A percentile compares a stretch with the other conserved stretches of the same genome.
Conservation (phyloP, 2,329 filamentous ascomycete species). For the Fusarium sp. region DNA sequence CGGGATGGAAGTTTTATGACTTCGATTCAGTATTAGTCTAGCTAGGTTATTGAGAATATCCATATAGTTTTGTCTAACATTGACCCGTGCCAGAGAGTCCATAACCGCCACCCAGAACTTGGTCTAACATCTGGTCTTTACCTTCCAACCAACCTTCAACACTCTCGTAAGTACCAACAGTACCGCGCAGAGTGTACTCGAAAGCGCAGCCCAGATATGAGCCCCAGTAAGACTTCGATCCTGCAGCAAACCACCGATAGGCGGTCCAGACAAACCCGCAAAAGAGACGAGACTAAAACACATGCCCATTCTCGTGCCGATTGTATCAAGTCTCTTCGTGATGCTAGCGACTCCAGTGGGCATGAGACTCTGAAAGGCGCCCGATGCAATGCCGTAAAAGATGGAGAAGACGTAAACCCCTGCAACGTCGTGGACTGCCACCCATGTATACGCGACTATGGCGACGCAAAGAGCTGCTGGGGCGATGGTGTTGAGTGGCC, state of each 20-base stretch:
- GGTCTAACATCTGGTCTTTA: conserved; percentile 24
- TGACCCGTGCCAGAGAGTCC: rapidly evolving
- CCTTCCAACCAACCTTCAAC: conserved; percentile 30
- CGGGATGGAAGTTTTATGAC: conserved; percentile 30
- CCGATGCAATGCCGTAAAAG: conserved; percentile 40
- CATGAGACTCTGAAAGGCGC: conserved; percentile 52
- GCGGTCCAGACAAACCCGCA: conserved; percentile 50
- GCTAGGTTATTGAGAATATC: neutral
- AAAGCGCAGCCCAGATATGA: conserved; percentile 47
- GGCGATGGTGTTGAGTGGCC: conserved; percentile 48
- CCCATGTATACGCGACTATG: conserved; percentile 48
- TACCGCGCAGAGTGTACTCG: conserved; percentile 40
- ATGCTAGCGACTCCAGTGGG: conserved; percentile 51
- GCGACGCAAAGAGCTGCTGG: conserved; percentile 42
- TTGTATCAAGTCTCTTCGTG: conserved; percentile 48
- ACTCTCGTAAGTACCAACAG: conserved; percentile 28
- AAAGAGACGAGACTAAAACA: conserved; percentile 50
- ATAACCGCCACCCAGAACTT: too few relatives aligned
- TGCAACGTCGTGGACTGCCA: conserved; percentile 44
- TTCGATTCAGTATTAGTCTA: conserved; percentile 9
- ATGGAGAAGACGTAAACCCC: conserved; percentile 51
- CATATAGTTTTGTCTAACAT: neutral
- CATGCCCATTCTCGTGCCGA: conserved; percentile 53
- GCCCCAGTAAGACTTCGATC: conserved; percentile 38
- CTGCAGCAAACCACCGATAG: conserved; percentile 47